Base-by-base conservation (phyloP, 2,329 filamentous ascomycete species). In the Alternaria dauci region DNA sequence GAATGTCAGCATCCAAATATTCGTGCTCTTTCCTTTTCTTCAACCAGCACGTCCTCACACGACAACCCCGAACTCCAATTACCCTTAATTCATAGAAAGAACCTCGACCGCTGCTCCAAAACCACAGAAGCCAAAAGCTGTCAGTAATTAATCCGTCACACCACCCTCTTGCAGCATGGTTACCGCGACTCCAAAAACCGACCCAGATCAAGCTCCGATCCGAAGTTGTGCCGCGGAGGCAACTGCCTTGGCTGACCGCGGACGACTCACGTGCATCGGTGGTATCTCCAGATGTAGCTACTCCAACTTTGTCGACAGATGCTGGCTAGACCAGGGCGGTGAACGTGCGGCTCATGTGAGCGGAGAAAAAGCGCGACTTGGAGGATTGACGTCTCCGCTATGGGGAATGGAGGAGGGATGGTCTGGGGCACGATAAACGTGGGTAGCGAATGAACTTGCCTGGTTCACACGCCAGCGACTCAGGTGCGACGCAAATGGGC, bases 271-370 rank as follows among this genome's bases (percentile, higher is more conserved):
- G 30, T 34, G 25, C 44, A 48, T 16, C 46, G 46, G 46, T 25
- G 30, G 8, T 48, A 36, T 36, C 12, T 48, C 46, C 46, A 48
- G 46, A 32, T 34, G 30, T 28, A 48, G 12, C 8, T 8, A 39
- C n/a, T 20, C n/a, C 36, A 20, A n/a, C n/a, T 25, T 11, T 8
- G 5, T 20, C 0, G 38, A 39, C 38, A n/a, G 38, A 8, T 23
- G 23, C 9, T 23, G 30, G 46, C 12, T 23, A 14, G 46, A 36
- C 32, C 46, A 36, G 3, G 30, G 46, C 46, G 30, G 46, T 48
- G 30, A 48, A 36, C 46, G 46, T 48, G 30, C 46, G 46, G 46
- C 46, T 48, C 46, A 5, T 23, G 38, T 41, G 38, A 41, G 38
- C 38, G 38, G 38, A 41, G 18, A 41, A 23, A 41, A 41, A 41